Evolutionary conservation across 2,329 filamentous ascomycete species (phyloP), one percentile per base, ranked within the genome.

Genomic region (Epichloe brachyelytri): DNA sequence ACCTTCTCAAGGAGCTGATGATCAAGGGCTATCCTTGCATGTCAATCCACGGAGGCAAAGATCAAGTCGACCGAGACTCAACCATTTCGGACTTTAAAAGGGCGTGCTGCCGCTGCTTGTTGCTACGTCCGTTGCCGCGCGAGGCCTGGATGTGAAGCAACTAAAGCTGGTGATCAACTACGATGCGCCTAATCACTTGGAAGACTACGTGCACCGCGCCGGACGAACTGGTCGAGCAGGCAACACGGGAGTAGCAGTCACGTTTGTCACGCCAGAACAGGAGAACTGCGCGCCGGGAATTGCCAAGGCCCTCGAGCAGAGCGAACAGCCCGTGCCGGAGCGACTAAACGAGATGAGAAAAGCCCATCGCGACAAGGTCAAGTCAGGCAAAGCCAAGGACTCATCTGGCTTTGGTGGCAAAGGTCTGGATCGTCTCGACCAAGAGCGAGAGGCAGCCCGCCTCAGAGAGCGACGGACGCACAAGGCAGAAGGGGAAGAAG

Each of bases 81-180:
- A 91, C 88, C 14, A 94, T 96, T 59, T 77, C 85, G 40, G 89
- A 96, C 64, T 96, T 96, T 76, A 97, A 95, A 86, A 83, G 59
- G 93, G 93, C 51, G 80, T 91, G 43, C 80, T 94, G 46, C 90
- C 90, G 0, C 85, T 98, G 51, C 75, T 98, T 63, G 85, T 97
- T 62, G 93, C 93, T 11, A 98, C 93, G 0, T 96, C 91, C 11
- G 88, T 98, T 53, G 93, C 93, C 39, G 93, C 93, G 48, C 86
- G 93, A 66, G 93, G 93, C 54, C 74, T 98, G 40, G 93, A 98
- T 65, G 91, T 98, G 43, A 95, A 96, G 69, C 88, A 95, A 65
- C 76, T 98, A 36, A 96, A 94, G 67, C 77, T 97, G 34, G 93
- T 98, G 50, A 83, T 98, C 69, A 97, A 97, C 68, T 96, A 88